Evolutionary conservation across 305 asterid species (phyloP).

Genomic region (Euphrasia arctica): DNA sequence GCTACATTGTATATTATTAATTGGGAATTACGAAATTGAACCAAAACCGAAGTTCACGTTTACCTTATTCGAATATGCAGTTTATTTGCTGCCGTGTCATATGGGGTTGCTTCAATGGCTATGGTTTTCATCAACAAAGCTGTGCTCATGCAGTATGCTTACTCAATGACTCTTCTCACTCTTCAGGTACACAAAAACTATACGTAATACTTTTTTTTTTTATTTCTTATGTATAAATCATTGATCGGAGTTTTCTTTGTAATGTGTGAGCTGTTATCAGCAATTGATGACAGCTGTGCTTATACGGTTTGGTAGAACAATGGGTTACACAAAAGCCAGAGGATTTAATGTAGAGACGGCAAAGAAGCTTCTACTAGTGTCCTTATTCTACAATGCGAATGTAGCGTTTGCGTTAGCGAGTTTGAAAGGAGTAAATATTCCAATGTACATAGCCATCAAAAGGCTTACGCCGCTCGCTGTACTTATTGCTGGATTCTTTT

Average conservation of each 20-base stretch:
- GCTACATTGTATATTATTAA: not conserved
- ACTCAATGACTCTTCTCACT: slow-evolving; percentile 85
- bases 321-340: slow-evolving; percentile 72
- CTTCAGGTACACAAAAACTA: slow-evolving; percentile 58
- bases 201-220: not conserved
- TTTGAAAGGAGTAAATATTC: slow-evolving; percentile 96
- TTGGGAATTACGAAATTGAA: slow-evolving; percentile 11
- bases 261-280: slow-evolving; percentile 48
- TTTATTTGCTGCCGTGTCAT: slow-evolving; percentile 66
- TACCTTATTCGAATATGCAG: slow-evolving; percentile 38
- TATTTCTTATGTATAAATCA: slow-evolving; percentile 9
- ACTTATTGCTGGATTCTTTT: slow-evolving; percentile 79
- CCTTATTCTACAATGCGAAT: slow-evolving; percentile 94
- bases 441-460: slow-evolving; percentile 98
- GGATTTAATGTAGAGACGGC: slow-evolving; percentile 70
- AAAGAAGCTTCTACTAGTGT: slow-evolving; percentile 73
- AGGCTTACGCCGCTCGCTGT: slow-evolving; percentile 98
- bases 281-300: slow-evolving; percentile 87
- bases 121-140: slow-evolving; percentile 99
- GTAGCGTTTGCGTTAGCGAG: slow-evolving; percentile 98
- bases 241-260: slow-evolving; percentile 36
- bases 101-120: slow-evolving; percentile 89
- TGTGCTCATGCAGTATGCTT: slow-evolving; percentile 77
- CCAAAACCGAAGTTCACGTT: slow-evolving; percentile 9
- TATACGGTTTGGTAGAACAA: slow-evolving; percentile 69